Conservation (phyloP, 306 rosid species). For the Rosa multiflora region DNA sequence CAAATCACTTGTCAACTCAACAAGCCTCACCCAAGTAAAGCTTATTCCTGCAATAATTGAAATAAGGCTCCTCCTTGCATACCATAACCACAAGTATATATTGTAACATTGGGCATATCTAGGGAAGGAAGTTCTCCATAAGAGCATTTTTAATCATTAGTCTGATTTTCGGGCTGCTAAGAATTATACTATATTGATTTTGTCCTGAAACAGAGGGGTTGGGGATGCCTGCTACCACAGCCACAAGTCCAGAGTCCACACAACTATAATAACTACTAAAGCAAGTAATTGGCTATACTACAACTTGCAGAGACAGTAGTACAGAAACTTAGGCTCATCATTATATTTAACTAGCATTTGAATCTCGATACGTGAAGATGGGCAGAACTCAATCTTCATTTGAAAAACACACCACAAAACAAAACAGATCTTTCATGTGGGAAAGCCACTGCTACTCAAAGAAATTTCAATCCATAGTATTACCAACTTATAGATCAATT, state of each 20-base stretch:
- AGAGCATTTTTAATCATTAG: not conserved
- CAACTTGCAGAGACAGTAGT: not conserved
- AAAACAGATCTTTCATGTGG: not conserved
- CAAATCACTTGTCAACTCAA: not conserved
- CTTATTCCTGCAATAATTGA: not conserved
- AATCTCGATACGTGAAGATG: not conserved
- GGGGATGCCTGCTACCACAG: not conserved
- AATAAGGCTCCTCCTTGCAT: conserved; percentile 5
- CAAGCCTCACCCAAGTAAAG: not conserved
- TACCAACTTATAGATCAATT: not conserved
- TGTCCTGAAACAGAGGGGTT: not conserved
- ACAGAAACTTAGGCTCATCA: not conserved
- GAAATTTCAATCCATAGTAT: not conserved
- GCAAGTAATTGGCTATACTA: not conserved
- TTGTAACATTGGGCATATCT: not conserved
- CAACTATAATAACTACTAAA: not conserved
- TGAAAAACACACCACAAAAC: not conserved
- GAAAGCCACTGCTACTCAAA: not conserved
- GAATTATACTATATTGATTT: not conserved
- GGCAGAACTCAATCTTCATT: not conserved
- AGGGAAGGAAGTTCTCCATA: not conserved
- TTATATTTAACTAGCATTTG: not conserved
- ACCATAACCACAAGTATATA: not conserved
- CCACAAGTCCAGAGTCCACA: not conserved
- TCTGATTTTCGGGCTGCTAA: not conserved